Evolutionary conservation across 106 monocot genomes (phyloP), one percentile per base, ranked within the genome.

Genomic region (Dendrobium chrysotoxum): DNA sequence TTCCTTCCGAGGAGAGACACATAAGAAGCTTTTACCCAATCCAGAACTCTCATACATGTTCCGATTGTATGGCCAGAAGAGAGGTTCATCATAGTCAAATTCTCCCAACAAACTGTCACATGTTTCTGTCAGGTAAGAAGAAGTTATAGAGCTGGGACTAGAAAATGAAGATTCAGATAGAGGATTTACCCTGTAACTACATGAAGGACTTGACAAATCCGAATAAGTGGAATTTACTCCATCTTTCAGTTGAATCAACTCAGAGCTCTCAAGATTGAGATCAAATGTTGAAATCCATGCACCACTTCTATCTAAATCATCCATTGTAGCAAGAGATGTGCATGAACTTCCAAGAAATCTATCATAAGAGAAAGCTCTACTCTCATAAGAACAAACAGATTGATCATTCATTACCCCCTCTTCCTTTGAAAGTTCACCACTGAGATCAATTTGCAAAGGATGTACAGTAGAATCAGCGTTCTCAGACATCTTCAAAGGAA

Each of bases 31-130:
- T 38, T 80, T 85, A 5, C 86, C 80, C 28, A 88, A 81, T 25
- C 85, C 90, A 7, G 83, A 76, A 30, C 70, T n/a, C 21, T 57
- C 70, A 76, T 90, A 93, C 4, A 85, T 87, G 64, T 66, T 75
- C 13, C 1, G 50, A 45, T 90, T 85, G 57, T 90, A 88, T 41
- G 93, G 90, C 93, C 93, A 93, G 78, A 87, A 90, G 58, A 93
- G 75, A 35, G 90, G 88, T 30, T 93, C 90, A 20, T 85, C 80
- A 15, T 71, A n/a, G 13, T 84, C 86, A 40, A 8, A 25, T 50
- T 58, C 86, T 2, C 65, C 41, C 61, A 50, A 53, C 20, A 57
- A 5, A 79, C 20, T 71, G 15, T 45, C 40, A 17, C 20, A 17
- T 64, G 53, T 31, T 2, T 21, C 44, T 25, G 40, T 42, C 39